Evolutionary conservation across 805 yeast species (phyloP).

Genomic region (Candida koratica): DNA sequence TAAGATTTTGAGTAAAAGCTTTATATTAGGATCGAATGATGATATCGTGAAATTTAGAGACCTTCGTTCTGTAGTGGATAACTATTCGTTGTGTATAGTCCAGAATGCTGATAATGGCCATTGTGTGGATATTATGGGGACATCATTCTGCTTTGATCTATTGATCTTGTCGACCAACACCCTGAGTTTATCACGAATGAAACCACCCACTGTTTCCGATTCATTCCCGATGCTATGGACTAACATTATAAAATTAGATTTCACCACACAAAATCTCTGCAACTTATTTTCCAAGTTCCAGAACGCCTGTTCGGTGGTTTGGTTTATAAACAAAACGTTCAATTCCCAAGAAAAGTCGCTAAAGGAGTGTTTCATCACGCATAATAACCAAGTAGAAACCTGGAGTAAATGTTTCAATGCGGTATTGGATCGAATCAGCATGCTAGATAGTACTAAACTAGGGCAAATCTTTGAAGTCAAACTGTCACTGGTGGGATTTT

Average conservation of each 20-base stretch:
- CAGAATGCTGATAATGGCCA: constrained; percentile 3
- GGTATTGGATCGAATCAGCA: constrained; percentile 21
- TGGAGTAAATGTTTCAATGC: constrained; percentile 10
- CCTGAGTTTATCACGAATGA: constrained; percentile 16
- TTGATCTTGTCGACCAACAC: constrained; percentile 31
- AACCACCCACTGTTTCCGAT: constrained; percentile 28
- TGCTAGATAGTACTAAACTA: constrained; percentile 26
- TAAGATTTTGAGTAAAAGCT: constrained; percentile 1
- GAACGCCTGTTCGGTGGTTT: constrained; percentile 8
- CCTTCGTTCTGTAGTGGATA: constrained; percentile 46
- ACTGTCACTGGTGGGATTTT: constrained; percentile 54
- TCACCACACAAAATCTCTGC: constrained; percentile 2
- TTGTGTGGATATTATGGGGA: constrained; percentile 6
- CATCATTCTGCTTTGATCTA: constrained; percentile 42
- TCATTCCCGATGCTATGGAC: constrained; percentile 32
- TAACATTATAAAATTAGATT: constrained; percentile 3
- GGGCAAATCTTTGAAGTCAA: constrained; percentile 21
- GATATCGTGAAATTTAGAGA: constrained; percentile 38
- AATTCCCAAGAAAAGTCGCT: constrained; percentile 7
- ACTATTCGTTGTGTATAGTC: constrained; percentile 27
- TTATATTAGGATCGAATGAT: neutral
- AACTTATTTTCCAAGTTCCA: constrained; percentile 5
- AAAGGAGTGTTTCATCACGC: constrained; percentile 5
- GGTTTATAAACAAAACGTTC: constrained; percentile 9
- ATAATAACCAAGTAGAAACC: constrained; percentile 4